These are phyloP conservation scores for Chaetomium fimeti DNA, from an alignment of 495 filamentous ascomycete species.

Conservation along the genomic window DNA sequence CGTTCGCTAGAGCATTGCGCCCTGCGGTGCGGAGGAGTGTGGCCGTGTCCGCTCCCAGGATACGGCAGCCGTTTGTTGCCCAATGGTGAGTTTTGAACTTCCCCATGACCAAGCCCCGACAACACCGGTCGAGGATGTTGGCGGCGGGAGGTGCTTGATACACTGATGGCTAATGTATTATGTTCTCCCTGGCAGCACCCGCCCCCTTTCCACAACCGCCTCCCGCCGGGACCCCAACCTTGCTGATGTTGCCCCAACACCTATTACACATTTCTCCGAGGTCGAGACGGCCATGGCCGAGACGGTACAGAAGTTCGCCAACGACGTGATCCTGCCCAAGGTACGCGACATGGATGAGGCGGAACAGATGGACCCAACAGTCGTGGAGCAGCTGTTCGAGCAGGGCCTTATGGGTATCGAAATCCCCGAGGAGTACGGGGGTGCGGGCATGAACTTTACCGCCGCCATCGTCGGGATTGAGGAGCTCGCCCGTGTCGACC, in stretches of 20 bases:
- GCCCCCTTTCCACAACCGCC: constrained; percentile 70
- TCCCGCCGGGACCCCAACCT: constrained; percentile 60
- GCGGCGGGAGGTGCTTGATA: neutral
- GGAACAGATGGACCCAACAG: constrained; percentile 82
- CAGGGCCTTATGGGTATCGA: constrained; percentile 97
- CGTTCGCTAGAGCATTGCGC: constrained; percentile 64
- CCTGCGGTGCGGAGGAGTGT: constrained; percentile 60
- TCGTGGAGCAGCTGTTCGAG: constrained; percentile 94
- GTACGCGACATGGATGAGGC: constrained; percentile 97
- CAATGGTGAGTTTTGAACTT: constrained; percentile 31
- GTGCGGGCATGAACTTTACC: constrained; percentile 98
- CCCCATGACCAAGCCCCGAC: too few relatives aligned
- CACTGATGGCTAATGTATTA: neutral
- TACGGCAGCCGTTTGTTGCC: constrained; percentile 25
- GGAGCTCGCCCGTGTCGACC: constrained; percentile 91
- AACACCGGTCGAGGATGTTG: neutral
- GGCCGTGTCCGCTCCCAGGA: constrained; percentile 40
- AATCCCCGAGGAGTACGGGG: constrained; percentile 94
- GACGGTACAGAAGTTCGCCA: constrained; percentile 84
- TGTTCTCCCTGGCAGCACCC: constrained; percentile 41
- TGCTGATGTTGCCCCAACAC: constrained; percentile 74
- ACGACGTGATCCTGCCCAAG: constrained; percentile 83
- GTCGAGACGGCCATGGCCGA: constrained; percentile 87
- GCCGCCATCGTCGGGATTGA: constrained; percentile 94
- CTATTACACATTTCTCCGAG: constrained; percentile 90